Evolutionary conservation across 495 filamentous ascomycete species (phyloP).

Genomic region (Neurospora pannonica): DNA sequence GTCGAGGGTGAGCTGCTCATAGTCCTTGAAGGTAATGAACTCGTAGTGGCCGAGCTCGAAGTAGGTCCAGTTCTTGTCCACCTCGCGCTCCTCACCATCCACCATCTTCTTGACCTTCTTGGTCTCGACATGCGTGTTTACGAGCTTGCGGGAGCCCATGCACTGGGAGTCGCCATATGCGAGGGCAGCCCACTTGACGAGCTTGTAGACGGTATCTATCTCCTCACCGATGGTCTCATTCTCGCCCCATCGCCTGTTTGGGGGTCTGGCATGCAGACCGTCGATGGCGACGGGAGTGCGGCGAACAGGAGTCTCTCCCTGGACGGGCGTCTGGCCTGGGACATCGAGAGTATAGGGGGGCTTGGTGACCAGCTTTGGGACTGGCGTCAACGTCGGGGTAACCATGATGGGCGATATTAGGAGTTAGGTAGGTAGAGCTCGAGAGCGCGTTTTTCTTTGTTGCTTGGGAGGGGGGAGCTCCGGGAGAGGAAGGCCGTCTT

Average conservation of each 20-base stretch:
- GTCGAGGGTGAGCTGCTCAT: constrained; percentile 64
- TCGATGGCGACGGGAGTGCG: constrained; percentile 64
- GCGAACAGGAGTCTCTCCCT: constrained; percentile 87
- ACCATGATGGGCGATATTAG: background rate
- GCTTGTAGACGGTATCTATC: constrained; percentile 77
- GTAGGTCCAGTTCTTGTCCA: constrained; percentile 94
- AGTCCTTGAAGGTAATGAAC: constrained; percentile 82
- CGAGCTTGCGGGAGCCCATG: constrained; percentile 67
- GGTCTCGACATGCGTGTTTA: constrained; percentile 80
- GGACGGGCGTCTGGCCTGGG: constrained; percentile 56
- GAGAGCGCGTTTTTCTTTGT: background rate
- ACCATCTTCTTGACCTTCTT: constrained; percentile 97
- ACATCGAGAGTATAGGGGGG: constrained; percentile 72
- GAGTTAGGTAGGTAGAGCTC: background rate
- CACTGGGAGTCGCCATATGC: constrained; percentile 86
- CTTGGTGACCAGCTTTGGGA: constrained; percentile 15
- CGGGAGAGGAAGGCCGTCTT: background rate
- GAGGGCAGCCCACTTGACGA: constrained; percentile 65
- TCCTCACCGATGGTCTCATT: constrained; percentile 46
- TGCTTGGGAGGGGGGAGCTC: background rate
- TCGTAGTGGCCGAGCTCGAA: constrained; percentile 86
- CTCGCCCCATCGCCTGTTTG: background rate
- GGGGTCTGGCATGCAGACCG: constrained; percentile 48
- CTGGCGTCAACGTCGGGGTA: background rate
- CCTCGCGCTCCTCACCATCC: constrained; percentile 78